Conservation (phyloP, 2,329 filamentous ascomycete genomes). For the Geosmithia putterillii region DNA sequence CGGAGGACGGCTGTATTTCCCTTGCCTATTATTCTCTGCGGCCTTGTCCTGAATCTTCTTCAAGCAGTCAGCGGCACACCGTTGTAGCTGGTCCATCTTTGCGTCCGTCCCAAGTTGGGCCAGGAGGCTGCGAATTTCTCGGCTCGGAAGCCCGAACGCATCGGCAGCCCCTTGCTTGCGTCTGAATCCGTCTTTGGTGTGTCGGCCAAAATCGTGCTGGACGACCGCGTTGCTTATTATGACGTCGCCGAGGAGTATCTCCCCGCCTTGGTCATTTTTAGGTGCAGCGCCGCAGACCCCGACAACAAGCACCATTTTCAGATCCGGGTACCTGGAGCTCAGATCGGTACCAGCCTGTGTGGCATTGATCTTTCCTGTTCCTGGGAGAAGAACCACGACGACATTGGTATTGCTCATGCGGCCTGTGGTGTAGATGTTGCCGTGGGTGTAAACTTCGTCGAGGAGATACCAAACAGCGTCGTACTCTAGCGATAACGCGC, state of each 20-base stretch:
- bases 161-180: slow-evolving; percentile 9
- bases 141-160: slow-evolving; percentile 6
- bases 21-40: too few relatives aligned
- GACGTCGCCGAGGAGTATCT: slow-evolving; percentile 14
- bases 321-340: slow-evolving; percentile 6
- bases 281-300: slow-evolving; percentile 11
- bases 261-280: slow-evolving; percentile 1
- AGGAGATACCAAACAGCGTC: slow-evolving; percentile 1
- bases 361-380: slow-evolving; percentile 12
- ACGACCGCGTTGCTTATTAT: slow-evolving; percentile 14
- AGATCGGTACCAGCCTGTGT: slow-evolving; percentile 7
- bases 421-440: slow-evolving; percentile 13
- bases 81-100: background rate
- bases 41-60: slow-evolving; percentile 5
- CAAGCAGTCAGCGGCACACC: slow-evolving; percentile 6
- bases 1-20: too few relatives aligned
- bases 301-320: slow-evolving; percentile 9
- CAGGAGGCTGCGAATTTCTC: slow-evolving; percentile 9
- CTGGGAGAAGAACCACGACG: slow-evolving; percentile 15
- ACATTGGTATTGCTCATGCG: slow-evolving; percentile 12
- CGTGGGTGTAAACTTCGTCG: slow-evolving; percentile 8
- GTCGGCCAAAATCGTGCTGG: slow-evolving; percentile 16
- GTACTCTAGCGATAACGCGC: slow-evolving; percentile 3
- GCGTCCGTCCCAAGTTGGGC: slow-evolving; percentile 11
- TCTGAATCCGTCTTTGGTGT: slow-evolving; percentile 8